Evolutionary conservation across 768 basidiomycete genomes (phyloP).

Genomic region (Mycena epipterygia): DNA sequence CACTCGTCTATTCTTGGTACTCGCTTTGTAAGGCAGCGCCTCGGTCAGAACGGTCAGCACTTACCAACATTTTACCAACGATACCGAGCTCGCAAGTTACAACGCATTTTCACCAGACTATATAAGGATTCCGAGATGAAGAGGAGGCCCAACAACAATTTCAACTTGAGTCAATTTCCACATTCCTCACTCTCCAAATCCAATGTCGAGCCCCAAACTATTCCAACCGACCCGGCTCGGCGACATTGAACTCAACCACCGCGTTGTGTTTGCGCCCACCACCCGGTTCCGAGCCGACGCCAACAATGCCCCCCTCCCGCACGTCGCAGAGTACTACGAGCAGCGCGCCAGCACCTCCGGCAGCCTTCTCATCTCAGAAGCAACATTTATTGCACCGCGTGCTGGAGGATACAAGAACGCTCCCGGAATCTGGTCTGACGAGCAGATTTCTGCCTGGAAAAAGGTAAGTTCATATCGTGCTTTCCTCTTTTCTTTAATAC

Average conservation of each 20-base stretch:
- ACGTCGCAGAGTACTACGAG: slow-evolving; percentile 45
- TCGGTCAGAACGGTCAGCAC: no score
- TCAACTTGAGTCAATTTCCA: no score
- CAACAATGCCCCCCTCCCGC: slow-evolving; percentile 47
- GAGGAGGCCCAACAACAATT: no score
- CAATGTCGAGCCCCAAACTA: no score
- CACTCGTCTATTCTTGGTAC: no score
- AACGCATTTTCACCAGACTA: no score
- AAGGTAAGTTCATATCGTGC: slow-evolving; percentile 37
- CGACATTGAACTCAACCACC: slow-evolving; percentile 56
- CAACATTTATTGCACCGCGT: slow-evolving; percentile 47
- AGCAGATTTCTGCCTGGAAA: slow-evolving; percentile 64
- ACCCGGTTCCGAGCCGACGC: slow-evolving; percentile 56
- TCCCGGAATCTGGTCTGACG: slow-evolving; percentile 59
- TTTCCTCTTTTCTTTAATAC: background rate
- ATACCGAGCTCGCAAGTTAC: no score
- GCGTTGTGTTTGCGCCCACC: slow-evolving; percentile 61
- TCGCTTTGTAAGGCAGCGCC: no score
- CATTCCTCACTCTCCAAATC: no score
- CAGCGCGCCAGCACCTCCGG: slow-evolving; percentile 45
- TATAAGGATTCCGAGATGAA: no score
- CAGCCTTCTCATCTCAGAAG: slow-evolving; percentile 55
- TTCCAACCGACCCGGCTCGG: no score
- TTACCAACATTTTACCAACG: no score
- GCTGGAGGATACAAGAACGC: slow-evolving; percentile 50